phyloP scores from a whole-genome alignment of 805 yeast genomes.

The Geotrichum ghanense region DNA sequence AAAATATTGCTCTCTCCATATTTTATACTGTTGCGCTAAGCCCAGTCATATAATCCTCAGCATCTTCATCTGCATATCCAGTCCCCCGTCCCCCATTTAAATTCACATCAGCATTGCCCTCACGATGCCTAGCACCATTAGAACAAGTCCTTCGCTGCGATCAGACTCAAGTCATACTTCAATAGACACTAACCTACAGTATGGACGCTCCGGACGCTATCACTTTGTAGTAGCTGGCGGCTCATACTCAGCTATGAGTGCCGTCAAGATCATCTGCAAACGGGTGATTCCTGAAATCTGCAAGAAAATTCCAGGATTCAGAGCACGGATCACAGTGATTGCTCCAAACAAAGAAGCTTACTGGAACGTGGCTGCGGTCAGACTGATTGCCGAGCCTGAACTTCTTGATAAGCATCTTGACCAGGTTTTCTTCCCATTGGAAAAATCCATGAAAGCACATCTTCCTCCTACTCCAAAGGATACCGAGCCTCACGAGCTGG shows the following conservation, averaged over 20 bases:
- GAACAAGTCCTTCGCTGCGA: background rate
- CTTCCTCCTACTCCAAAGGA: background rate
- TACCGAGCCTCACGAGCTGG: constrained; percentile 1
- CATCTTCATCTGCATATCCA: no score
- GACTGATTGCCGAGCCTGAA: background rate
- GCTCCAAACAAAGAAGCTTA: constrained; percentile 2
- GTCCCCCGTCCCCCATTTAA: no score
- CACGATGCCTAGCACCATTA: no score
- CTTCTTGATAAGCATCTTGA: background rate
- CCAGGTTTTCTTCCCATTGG: background rate
- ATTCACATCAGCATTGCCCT: no score
- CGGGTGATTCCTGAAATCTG: background rate
- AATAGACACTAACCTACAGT: background rate
- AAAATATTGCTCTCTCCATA: no score
- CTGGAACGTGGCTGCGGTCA: constrained; percentile 1
- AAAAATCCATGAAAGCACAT: background rate
- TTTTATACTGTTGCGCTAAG: no score
- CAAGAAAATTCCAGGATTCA: background rate
- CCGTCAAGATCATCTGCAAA: constrained; percentile 1
- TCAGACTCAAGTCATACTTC: background rate
- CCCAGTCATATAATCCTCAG: no score
- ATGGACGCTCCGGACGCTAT: background rate
- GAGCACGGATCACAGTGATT: background rate
- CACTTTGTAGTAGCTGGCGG: constrained; percentile 6
- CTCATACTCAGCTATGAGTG: constrained; percentile 3